Conservation (phyloP, 257 asterid species). For the Solanum chiquidenum region DNA sequence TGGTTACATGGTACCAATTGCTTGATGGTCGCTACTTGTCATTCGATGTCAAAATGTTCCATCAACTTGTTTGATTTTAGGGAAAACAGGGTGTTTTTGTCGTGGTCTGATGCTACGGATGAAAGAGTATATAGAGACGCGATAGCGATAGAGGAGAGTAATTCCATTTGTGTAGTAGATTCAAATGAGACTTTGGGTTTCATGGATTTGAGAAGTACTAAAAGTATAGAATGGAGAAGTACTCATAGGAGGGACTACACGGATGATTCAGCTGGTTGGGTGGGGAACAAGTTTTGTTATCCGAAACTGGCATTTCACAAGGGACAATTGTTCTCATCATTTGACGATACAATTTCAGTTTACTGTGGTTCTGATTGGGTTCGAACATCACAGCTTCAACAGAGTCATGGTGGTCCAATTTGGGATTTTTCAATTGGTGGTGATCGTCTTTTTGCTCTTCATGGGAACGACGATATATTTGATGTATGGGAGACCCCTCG, state of each 20-base stretch:
- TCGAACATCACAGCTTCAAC: conserved; percentile 46
- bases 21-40: conserved; percentile 16
- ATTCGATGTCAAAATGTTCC: no score
- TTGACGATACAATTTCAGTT: conserved; percentile 69
- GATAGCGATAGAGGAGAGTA: conserved; percentile 18
- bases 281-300: conserved; percentile 22
- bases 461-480: conserved; percentile 61
- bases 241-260: neutral
- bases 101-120: no score
- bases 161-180: conserved; percentile 34
- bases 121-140: conserved; percentile 38
- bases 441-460: conserved; percentile 36
- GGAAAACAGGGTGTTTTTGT: no score
- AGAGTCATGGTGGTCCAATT: conserved; percentile 64
- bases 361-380: conserved; percentile 78
- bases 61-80: conserved; percentile 60
- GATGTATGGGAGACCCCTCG: conserved; percentile 74
- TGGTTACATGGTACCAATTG: conserved; percentile 60
- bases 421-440: conserved; percentile 84
- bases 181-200: conserved; percentile 80
- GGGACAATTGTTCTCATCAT: conserved; percentile 72
- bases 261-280: no score
- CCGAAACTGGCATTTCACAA: conserved; percentile 71
- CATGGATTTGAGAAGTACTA: conserved; percentile 52
- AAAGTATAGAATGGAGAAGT: neutral